phyloP scores from a whole-genome alignment of 768 basidiomycete species.

The Auricularia sp. region DNA sequence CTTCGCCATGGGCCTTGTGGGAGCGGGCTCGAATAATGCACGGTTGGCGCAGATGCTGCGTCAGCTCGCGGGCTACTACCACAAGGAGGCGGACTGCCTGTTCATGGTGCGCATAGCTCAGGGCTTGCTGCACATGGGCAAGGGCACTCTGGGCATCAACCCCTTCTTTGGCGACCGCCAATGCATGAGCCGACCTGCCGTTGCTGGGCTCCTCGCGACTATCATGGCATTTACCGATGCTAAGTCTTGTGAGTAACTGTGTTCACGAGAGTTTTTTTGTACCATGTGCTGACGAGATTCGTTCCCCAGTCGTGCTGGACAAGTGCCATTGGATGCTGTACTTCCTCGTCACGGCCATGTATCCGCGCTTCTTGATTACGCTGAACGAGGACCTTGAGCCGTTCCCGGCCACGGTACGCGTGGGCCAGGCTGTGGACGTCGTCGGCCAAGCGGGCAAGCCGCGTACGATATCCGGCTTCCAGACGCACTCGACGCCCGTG shows the following conservation, averaged over 20 bases:
- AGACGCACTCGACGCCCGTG: slow-evolving; percentile 95
- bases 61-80: slow-evolving; percentile 94
- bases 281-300: too few relatives aligned
- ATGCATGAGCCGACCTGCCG: slow-evolving; percentile 79
- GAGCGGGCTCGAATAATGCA: slow-evolving; percentile 98
- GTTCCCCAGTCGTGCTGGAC: slow-evolving; percentile 71
- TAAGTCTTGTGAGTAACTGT: slow-evolving; percentile 66
- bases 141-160: slow-evolving; percentile 93
- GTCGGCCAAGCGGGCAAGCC: slow-evolving; percentile 98
- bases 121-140: slow-evolving; percentile 98
- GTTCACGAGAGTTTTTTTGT: background rate
- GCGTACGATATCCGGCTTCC: slow-evolving; percentile 93
- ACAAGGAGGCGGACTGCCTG: slow-evolving; percentile 92
- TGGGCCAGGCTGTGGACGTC: slow-evolving; percentile 93
- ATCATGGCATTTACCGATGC: slow-evolving; percentile 90
- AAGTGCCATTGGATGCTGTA: slow-evolving; percentile 99
- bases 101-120: slow-evolving; percentile 95
- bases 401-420: slow-evolving; percentile 84
- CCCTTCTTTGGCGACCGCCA: slow-evolving; percentile 92
- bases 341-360: slow-evolving; percentile 93
- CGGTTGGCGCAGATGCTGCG: slow-evolving; percentile 95
- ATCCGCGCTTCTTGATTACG: slow-evolving; percentile 95
- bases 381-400: slow-evolving; percentile 85
- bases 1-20: slow-evolving; percentile 96
- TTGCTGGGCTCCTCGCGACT: slow-evolving; percentile 82